Evolutionary conservation across 2,329 filamentous ascomycete species (phyloP).

Genomic region (Didymellaceae sp.): DNA sequence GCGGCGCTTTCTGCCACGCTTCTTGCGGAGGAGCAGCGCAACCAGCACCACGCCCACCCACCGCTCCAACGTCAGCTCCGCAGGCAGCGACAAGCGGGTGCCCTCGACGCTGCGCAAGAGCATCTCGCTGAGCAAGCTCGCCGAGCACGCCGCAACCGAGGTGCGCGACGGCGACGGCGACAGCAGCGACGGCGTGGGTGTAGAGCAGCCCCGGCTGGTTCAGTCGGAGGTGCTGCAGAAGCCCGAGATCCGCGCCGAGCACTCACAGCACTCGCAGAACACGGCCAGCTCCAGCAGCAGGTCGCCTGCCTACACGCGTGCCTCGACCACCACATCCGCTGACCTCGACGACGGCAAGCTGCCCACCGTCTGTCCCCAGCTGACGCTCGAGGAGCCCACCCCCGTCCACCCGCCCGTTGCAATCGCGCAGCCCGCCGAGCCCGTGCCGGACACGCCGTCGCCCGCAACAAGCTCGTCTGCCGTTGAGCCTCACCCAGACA

Average conservation of each 20-base stretch:
- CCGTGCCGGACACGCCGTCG: slow-evolving; percentile 17
- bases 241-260: slow-evolving; percentile 24
- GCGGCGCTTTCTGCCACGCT: slow-evolving; percentile 40
- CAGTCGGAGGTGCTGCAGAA: slow-evolving; percentile 36
- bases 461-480: slow-evolving; percentile 20
- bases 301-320: slow-evolving; percentile 15
- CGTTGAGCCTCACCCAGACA: slow-evolving; percentile 2
- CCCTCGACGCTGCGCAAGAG: slow-evolving; percentile 36
- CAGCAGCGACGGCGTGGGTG: no score
- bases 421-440: slow-evolving; percentile 10
- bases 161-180: slow-evolving; percentile 14
- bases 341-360: background rate
- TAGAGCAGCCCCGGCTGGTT: slow-evolving; percentile 26
- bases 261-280: slow-evolving; percentile 5
- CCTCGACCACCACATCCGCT: slow-evolving; percentile 13
- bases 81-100: slow-evolving; percentile 31
- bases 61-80: slow-evolving; percentile 34
- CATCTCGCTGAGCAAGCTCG: slow-evolving; percentile 42
- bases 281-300: slow-evolving; percentile 17
- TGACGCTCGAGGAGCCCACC: slow-evolving; percentile 46
- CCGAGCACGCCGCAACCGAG: slow-evolving; percentile 23
- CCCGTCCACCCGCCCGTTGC: slow-evolving; percentile 33
- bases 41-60: slow-evolving; percentile 27
- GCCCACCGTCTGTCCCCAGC: slow-evolving; percentile 4
- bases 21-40: slow-evolving; percentile 35